A percentile compares a stretch with the other conserved stretches of the same genome.
Evolutionary conservation across 2,329 filamentous ascomycete species (phyloP).

Genomic region (Fusarium staphyleae): DNA sequence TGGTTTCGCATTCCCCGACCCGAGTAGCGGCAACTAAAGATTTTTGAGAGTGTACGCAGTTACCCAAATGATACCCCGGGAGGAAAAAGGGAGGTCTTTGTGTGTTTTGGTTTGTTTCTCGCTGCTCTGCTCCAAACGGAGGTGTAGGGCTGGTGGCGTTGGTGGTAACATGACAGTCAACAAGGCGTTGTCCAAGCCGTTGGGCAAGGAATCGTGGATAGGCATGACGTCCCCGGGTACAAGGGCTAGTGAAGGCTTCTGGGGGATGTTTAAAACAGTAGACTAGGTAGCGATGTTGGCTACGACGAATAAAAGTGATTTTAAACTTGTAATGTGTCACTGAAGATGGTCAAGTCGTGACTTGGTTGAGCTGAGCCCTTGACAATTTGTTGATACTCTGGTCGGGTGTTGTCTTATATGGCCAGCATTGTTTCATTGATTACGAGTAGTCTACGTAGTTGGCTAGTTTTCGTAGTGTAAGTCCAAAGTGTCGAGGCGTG

Average conservation of each 20-base stretch:
- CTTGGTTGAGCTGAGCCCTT: background rate
- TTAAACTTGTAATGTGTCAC: background rate
- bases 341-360: background rate
- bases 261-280: background rate
- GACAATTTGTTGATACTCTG: no score
- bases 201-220: slow-evolving; percentile 7
- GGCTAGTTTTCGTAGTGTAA: no score
- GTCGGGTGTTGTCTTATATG: no score
- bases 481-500: no score
- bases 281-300: slow-evolving; percentile 12
- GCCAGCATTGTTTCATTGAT: no score
- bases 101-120: slow-evolving; percentile 24
- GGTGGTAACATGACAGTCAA: slow-evolving; percentile 7
- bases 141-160: slow-evolving; percentile 22
- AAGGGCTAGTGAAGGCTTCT: slow-evolving; percentile 9
- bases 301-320: slow-evolving; percentile 28
- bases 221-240: slow-evolving; percentile 5
- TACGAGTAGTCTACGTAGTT: no score
- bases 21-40: slow-evolving; percentile 32
- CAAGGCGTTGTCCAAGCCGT: slow-evolving; percentile 11
- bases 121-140: slow-evolving; percentile 6
- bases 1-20: slow-evolving; percentile 51
- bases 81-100: slow-evolving; percentile 24
- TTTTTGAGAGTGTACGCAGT: slow-evolving; percentile 15
- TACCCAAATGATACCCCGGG: slow-evolving; percentile 30